Evolutionary conservation across 78 protist genomes (phyloP), one percentile per base, ranked within the genome.

Genomic region (Corallochytrium limacisporum): DNA sequence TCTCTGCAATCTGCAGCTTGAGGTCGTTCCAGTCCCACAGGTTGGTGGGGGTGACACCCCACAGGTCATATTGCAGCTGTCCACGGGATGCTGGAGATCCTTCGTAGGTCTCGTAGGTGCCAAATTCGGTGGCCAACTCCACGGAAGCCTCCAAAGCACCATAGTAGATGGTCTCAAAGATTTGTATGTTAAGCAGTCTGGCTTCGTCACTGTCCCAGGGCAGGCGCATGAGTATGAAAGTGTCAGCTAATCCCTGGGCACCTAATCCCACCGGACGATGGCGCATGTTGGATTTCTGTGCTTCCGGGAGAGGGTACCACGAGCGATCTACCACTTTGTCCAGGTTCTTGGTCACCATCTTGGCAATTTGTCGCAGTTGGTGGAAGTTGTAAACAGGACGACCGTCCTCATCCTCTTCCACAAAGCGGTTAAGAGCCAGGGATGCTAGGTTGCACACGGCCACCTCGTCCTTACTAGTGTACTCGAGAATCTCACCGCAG

Each of bases 371-470:
- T n/a, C n/a, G n/a, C n/a, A n/a, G n/a, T n/a, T n/a, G n/a, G n/a
- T n/a, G n/a, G n/a, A n/a, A n/a, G n/a, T n/a, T n/a, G 47, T 13
- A 13, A 12, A 43, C 47, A 12, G 47, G 12, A 37, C 62, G 37
- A 59, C 76, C 55, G 26, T 83, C 69, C 32, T 1, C 2, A 24
- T 35, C 72, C 37, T 0, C 66, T 16, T 32, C 49, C 35, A 89
- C 69, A 44, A 53, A 89, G 67, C 68, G 69, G 28, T 93, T 89
- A 33, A 92, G 84, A 24, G 94, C 92, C 53, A 92, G 75, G 37
- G 94, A 88, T 5, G 97, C 97, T 32, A 92, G 83, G 77, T 92
- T 92, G 83, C 97, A 92, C 31, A 92, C 97, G 1, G 94, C 94
- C 16, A 79, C 81, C 55, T 40, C 94, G 59, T 84, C 95, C 4